phyloP scores from a whole-genome alignment of 768 basidiomycete species.

The Lyophyllum decastes region DNA sequence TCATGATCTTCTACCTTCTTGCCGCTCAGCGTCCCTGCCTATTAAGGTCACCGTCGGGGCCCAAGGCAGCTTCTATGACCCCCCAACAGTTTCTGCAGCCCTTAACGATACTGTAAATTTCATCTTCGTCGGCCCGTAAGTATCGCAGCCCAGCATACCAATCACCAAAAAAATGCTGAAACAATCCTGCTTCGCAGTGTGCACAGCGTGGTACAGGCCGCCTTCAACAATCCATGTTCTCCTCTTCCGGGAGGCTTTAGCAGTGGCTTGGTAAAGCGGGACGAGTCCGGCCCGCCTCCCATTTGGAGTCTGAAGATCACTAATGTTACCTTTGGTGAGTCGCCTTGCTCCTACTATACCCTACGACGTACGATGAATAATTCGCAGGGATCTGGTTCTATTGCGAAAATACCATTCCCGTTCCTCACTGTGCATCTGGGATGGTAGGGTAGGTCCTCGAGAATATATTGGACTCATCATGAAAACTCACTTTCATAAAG shows the following conservation, averaged over 20 bases:
- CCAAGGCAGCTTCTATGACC: slow-evolving; percentile 41
- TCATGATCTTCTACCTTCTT: neutral
- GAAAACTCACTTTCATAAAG: slow-evolving; percentile 14
- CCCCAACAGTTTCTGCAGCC: slow-evolving; percentile 29
- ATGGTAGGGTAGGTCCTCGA: slow-evolving; percentile 38
- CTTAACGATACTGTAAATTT: slow-evolving; percentile 38
- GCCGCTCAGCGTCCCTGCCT: neutral
- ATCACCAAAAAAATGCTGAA: neutral
- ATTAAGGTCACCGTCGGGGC: slow-evolving; percentile 38
- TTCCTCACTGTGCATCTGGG: slow-evolving; percentile 36
- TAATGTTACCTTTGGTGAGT: slow-evolving; percentile 30
- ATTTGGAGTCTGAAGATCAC: slow-evolving; percentile 38
- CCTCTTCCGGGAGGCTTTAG: slow-evolving; percentile 42
- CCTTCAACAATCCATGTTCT: slow-evolving; percentile 37
- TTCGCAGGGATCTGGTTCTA: slow-evolving; percentile 37
- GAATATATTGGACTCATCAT: neutral
- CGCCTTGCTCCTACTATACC: neutral
- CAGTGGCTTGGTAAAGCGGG: slow-evolving; percentile 29
- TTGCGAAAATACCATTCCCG: slow-evolving; percentile 34
- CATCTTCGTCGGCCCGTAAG: slow-evolving; percentile 39
- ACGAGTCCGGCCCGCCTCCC: slow-evolving; percentile 17
- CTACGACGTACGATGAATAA: neutral
- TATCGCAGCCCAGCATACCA: neutral
- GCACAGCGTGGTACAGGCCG: slow-evolving; percentile 43
- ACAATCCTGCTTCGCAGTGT: slow-evolving; percentile 17